Evolutionary conservation across 805 yeast genomes (phyloP).

Genomic region (Lipomyces sp.): DNA sequence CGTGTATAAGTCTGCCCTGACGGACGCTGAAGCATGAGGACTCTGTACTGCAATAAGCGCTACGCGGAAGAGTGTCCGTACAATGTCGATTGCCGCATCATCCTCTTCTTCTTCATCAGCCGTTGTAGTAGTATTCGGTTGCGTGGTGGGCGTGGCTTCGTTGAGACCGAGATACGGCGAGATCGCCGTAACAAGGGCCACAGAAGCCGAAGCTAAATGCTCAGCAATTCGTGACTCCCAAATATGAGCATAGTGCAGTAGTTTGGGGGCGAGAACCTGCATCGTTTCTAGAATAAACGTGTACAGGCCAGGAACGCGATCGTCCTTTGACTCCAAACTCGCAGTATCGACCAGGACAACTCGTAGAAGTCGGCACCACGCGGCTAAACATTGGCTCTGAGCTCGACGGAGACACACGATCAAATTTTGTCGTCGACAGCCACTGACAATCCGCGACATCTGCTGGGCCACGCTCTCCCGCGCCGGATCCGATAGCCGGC

Average conservation of each 20-base stretch:
- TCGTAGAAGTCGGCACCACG: constrained; percentile 84
- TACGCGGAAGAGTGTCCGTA: constrained; percentile 72
- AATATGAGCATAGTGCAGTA: constrained; percentile 67
- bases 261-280: constrained; percentile 74
- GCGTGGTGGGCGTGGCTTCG: constrained; percentile 27
- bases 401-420: constrained; percentile 43
- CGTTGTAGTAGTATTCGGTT: constrained; percentile 2
- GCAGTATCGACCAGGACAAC: constrained; percentile 69
- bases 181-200: constrained; percentile 26
- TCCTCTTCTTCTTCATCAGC: constrained; percentile 38
- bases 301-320: constrained; percentile 24
- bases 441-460: constrained; percentile 11
- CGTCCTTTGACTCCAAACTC: constrained; percentile 51
- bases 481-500: constrained; percentile 11
- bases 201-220: constrained; percentile 35
- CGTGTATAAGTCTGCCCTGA: constrained; percentile 81
- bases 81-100: constrained; percentile 52
- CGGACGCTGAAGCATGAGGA: constrained; percentile 65
- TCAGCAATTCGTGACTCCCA: constrained; percentile 36
- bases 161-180: constrained; percentile 24
- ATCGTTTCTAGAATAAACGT: constrained; percentile 76
- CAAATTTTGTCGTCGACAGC: constrained; percentile 25
- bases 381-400: constrained; percentile 68
- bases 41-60: constrained; percentile 74
- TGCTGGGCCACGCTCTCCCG: constrained; percentile 11